These are phyloP conservation scores for Saccharomycopsis sp. DNA, from an alignment of 805 yeast species.

Conservation along the genomic window DNA sequence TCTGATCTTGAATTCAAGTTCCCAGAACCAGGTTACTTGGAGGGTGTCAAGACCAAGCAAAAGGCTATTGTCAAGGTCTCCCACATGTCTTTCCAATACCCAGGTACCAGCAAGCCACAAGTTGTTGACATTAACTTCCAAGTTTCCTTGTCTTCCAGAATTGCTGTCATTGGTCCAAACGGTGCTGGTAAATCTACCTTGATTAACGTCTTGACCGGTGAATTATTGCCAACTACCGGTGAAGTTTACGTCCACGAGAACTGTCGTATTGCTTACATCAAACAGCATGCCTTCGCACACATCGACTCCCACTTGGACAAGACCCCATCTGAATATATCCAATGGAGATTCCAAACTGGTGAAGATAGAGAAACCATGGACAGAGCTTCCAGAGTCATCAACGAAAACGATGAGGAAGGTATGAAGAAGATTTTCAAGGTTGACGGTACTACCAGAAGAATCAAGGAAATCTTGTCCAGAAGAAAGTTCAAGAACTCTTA, in stretches of 20 bases:
- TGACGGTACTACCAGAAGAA: slow-evolving; percentile 98
- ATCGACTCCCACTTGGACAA: slow-evolving; percentile 97
- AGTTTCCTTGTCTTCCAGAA: slow-evolving; percentile 98
- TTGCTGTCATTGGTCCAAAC: slow-evolving; percentile 99
- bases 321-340: slow-evolving; percentile 99
- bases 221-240: slow-evolving; percentile 95
- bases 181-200: slow-evolving; percentile 99
- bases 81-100: slow-evolving; percentile 98
- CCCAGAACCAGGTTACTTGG: slow-evolving; percentile 99
- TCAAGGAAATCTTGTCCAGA: slow-evolving; percentile 89
- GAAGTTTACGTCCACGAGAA: slow-evolving; percentile 99
- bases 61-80: slow-evolving; percentile 98
- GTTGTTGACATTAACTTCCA: slow-evolving; percentile 89
- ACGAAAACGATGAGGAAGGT: slow-evolving; percentile 93
- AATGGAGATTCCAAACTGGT: slow-evolving; percentile 99
- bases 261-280: slow-evolving; percentile 99
- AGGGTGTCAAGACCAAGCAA: slow-evolving; percentile 99
- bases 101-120: slow-evolving; percentile 98
- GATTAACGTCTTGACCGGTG: slow-evolving; percentile 99
- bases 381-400: slow-evolving; percentile 98
- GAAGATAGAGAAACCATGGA: slow-evolving; percentile 99
- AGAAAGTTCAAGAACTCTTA: slow-evolving; percentile 99
- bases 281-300: slow-evolving; percentile 99
- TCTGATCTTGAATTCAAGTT: slow-evolving; percentile 92
- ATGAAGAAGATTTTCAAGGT: slow-evolving; percentile 99